Base-by-base conservation (phyloP, 306 rosid genomes). In the Echinosophora koreensis region DNA sequence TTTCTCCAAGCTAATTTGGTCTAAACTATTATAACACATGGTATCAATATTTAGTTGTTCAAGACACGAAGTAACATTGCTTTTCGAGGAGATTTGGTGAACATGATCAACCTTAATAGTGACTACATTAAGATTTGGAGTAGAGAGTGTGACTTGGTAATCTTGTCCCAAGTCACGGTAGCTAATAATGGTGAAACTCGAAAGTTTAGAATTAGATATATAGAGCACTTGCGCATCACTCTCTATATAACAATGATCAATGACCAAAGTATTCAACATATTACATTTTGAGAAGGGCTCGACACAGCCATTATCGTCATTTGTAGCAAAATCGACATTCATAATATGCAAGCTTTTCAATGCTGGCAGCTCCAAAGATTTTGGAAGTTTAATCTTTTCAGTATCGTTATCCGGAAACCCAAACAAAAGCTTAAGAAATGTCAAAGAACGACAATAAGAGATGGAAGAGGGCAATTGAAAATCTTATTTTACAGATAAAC, bases 141-240 rank as follows among this genome's bases (percentile, higher is more conserved):
- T 73, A 32, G 79, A 73, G 32, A 72, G 62, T 18, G 34, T 62
- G 5, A 73, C 1, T 56, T 56, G 56, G 47, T 65, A 60, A 60
- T 42, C 41, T 10, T 59, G 1, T 35, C 60, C 71, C 8, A 47
- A 35, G 41, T 63, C 47, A 18, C 70, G 58, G 5, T 62, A 44
- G 49, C 32, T 30, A 2, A 30, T 30, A 30, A 78, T 69, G 14
- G 56, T 35, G 64, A 78, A 60, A 37, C 22, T 59, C 2, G 46
- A 78, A 35, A 78, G 77, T 1, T 69, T 78, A 14, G 71, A 59
- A 60, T 69, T 78, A 14, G 71, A 78, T 59, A 69, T 60, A 34
- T 46, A 37, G 52, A 78, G 64, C 54, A 59, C n/a, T 17, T 60
- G n/a, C 1, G 42, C 64, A 47, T 13, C 44, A 3, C 49, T n/a